Evolutionary conservation across 2,329 filamentous ascomycete species (phyloP).

Genomic region (Zymoseptoria brevis): DNA sequence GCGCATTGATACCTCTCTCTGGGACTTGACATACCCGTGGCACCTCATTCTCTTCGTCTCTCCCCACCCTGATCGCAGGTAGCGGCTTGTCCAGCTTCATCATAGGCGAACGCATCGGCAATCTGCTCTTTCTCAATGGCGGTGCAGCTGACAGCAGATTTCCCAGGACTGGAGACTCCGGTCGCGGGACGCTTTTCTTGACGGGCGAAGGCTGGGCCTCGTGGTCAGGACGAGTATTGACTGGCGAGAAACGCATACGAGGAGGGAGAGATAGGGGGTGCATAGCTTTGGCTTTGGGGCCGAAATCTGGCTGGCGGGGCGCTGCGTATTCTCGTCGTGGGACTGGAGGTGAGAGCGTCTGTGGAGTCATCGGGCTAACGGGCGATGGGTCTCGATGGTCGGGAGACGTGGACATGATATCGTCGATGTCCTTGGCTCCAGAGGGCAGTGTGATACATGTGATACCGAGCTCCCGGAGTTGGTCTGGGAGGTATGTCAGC

Average conservation of each 20-base stretch:
- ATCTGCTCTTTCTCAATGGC: background rate
- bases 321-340: background rate
- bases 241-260: conserved; percentile 6
- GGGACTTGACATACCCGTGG: background rate
- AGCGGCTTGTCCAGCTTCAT: background rate
- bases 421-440: background rate
- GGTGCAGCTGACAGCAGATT: background rate
- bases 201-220: conserved; percentile 2
- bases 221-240: background rate
- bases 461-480: conserved; percentile 5
- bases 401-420: background rate
- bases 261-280: conserved; percentile 10
- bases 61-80: background rate
- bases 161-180: background rate
- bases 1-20: background rate
- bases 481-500: background rate
- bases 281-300: background rate
- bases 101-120: background rate
- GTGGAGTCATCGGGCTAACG: background rate
- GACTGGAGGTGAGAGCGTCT: background rate
- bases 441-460: conserved; percentile 1
- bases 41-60: background rate
- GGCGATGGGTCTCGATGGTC: background rate
- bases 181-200: conserved; percentile 1
- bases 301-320: background rate